phyloP scores from a whole-genome alignment of 169 alveolate genomes.

The Besnoitia besnoiti region DNA sequence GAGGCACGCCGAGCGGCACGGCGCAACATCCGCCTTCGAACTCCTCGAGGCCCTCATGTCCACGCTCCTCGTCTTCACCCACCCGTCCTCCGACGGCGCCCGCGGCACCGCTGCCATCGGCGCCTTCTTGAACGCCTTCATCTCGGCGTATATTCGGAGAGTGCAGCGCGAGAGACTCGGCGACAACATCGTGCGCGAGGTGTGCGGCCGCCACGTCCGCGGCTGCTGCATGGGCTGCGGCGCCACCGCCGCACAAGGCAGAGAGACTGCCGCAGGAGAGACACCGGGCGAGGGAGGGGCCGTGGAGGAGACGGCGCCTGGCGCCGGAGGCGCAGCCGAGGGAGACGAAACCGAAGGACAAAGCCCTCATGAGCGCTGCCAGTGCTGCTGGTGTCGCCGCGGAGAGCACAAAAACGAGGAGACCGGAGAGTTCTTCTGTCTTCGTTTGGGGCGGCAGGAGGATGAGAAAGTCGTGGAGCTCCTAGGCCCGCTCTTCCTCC shows the following conservation, averaged over 20 bases:
- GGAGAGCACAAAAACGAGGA: not conserved
- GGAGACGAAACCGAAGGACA: not conserved
- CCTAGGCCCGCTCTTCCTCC: constrained; percentile 29
- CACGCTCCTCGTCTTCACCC: not conserved
- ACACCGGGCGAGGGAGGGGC: not conserved
- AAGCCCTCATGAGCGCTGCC: not conserved
- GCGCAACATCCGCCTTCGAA: not conserved
- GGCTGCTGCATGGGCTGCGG: constrained; percentile 80
- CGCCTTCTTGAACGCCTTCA: constrained; percentile 8
- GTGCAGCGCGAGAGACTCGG: constrained; percentile 58
- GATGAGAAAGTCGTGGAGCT: constrained; percentile 35
- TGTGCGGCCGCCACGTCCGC: constrained; percentile 77
- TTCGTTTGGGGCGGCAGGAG: constrained; percentile 26
- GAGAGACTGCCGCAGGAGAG: not conserved
- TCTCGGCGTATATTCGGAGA: constrained; percentile 38
- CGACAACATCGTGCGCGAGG: not conserved
- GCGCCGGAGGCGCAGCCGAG: too few species aligned
- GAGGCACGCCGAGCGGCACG: not conserved
- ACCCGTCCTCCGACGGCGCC: constrained; percentile 29
- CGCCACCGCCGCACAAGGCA: not conserved
- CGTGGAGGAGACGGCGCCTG: too few species aligned
- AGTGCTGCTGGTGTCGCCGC: not conserved
- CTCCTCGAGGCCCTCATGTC: constrained; percentile 31
- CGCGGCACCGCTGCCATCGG: constrained; percentile 30
- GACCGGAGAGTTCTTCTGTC: not conserved